Percentiles rank a stretch among this genome's conserved stretches.
These are phyloP conservation scores for Massariosphaeria phaeospora DNA, from an alignment of 495 filamentous ascomycete genomes.

Conservation along the genomic window DNA sequence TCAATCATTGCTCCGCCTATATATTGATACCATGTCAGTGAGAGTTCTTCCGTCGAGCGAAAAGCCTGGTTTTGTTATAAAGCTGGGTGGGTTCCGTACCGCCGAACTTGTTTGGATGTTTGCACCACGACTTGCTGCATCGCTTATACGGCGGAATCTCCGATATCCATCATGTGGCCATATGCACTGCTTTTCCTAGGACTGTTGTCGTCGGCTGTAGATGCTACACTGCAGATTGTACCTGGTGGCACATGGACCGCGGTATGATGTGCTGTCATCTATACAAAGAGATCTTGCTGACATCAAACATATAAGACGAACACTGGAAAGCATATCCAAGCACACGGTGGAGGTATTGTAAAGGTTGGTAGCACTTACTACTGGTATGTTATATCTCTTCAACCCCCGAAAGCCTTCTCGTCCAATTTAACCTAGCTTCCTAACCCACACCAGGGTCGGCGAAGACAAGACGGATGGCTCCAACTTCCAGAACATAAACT, in stretches of 20 bases:
- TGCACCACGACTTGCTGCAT: no score
- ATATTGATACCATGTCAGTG: no score
- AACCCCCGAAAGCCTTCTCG: neutral
- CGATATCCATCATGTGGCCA: no score
- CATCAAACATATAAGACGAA: slow-evolving; percentile 10
- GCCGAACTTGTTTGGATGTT: no score
- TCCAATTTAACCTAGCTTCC: neutral
- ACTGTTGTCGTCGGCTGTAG: neutral
- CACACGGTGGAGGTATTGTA: slow-evolving; percentile 51
- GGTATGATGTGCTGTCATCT: neutral
- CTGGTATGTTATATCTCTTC: no score
- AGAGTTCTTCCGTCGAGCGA: no score
- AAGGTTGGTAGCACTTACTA: slow-evolving; percentile 50
- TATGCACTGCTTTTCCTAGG: no score
- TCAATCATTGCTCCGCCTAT: no score
- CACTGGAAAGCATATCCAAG: slow-evolving; percentile 57
- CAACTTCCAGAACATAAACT: slow-evolving; percentile 58
- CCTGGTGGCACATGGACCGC: slow-evolving; percentile 33
- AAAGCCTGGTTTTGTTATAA: no score
- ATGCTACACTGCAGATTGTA: slow-evolving; percentile 27
- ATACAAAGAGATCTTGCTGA: neutral
- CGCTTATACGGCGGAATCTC: no score
- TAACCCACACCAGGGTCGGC: slow-evolving; percentile 45
- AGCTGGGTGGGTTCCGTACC: no score
- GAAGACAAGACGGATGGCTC: slow-evolving; percentile 60